Conservation (phyloP, 1,284 basidiomycete genomes). For the Takashimella koratensis region DNA sequence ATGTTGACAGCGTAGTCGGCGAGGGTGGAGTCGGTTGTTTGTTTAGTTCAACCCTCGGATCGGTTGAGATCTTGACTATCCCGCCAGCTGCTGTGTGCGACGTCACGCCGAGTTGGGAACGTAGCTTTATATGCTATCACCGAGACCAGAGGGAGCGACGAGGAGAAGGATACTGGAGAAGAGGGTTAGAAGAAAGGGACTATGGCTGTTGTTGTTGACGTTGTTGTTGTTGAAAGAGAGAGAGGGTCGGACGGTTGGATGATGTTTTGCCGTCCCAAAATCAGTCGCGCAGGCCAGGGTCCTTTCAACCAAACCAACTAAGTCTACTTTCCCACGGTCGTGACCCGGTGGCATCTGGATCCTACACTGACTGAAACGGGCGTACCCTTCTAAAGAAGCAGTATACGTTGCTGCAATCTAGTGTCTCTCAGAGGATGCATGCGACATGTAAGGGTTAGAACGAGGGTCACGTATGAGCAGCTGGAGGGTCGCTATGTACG, state of each 20-base stretch:
- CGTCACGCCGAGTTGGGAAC: too few relatives aligned
- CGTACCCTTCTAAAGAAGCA: too few relatives aligned
- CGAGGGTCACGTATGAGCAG: too few relatives aligned
- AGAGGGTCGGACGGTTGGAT: background rate
- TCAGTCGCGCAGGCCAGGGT: background rate
- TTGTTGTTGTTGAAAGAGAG: background rate
- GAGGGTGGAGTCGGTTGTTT: background rate
- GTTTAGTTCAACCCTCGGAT: background rate
- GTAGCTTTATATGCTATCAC: too few relatives aligned
- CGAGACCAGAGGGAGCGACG: background rate
- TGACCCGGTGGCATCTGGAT: too few relatives aligned
- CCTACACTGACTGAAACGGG: too few relatives aligned
- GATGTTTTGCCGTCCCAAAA: background rate
- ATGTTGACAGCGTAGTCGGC: background rate
- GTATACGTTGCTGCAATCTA: too few relatives aligned
- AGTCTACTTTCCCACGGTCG: background rate
- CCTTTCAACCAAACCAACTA: background rate
- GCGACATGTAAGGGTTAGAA: too few relatives aligned
- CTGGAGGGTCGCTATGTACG: too few relatives aligned
- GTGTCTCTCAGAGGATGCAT: too few relatives aligned
- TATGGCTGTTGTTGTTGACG: background rate
- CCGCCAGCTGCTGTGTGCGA: background rate
- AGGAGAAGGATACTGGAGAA: background rate
- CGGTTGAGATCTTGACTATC: too few relatives aligned
- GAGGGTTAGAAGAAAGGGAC: background rate